Percentiles rank a stretch among this genome's conserved stretches.
phyloP scores from a whole-genome alignment of 2,329 filamentous ascomycete species.

The Fusarium vanettenii region DNA sequence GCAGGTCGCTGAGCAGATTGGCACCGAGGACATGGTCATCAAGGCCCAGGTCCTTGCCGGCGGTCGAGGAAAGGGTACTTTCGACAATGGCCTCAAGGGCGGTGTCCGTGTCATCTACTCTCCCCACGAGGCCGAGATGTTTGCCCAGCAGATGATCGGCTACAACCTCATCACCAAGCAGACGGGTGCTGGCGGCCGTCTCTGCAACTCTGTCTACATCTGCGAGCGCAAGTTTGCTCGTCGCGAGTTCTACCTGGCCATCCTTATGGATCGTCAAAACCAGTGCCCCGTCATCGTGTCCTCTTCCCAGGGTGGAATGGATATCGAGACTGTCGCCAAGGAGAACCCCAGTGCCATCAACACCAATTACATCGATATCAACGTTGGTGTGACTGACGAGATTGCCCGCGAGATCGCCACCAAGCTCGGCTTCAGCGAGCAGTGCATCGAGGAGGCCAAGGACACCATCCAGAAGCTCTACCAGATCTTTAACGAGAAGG shows the following conservation, averaged over 20 bases:
- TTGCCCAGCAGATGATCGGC: constrained; percentile 99
- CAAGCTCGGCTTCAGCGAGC: constrained; percentile 96
- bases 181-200: constrained; percentile 90
- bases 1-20: constrained; percentile 88
- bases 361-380: constrained; percentile 94
- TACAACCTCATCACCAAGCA: constrained; percentile 99
- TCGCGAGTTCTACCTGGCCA: constrained; percentile 98
- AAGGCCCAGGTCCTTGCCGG: constrained; percentile 99
- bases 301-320: constrained; percentile 98
- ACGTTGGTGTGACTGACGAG: constrained; percentile 93
- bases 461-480: constrained; percentile 99
- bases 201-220: constrained; percentile 98
- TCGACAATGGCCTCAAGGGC: constrained; percentile 98
- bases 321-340: constrained; percentile 98
- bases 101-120: constrained; percentile 99
- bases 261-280: constrained; percentile 95
- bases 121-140: constrained; percentile 95
- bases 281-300: constrained; percentile 96
- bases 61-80: constrained; percentile 96
- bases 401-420: constrained; percentile 90
- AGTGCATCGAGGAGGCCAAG: constrained; percentile 96
- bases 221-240: constrained; percentile 99
- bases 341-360: constrained; percentile 96
- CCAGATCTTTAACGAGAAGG: constrained; percentile 98
- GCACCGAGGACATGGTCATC: constrained; percentile 97